Base-by-base conservation (phyloP, 1,284 basidiomycete genomes). In the Malassezia arunalokei region DNA sequence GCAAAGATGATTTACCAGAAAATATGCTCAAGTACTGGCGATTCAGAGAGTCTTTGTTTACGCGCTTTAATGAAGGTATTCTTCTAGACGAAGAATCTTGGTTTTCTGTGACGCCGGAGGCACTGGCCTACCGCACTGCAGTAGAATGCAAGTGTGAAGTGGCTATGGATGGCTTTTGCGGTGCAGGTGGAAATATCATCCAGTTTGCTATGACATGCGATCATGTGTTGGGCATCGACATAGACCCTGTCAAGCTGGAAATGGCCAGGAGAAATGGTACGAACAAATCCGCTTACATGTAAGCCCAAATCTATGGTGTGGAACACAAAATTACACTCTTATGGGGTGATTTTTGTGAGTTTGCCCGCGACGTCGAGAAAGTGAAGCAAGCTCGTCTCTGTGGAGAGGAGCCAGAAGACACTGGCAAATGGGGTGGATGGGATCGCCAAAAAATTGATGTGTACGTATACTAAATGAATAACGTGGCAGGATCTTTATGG, bases 161-260 rank as follows among this genome's bases (percentile, higher is more conserved):
- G 3, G 78, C 91, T 45, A 77, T 92, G 27, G 94, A 99, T 68
- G 88, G 89, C 0, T 98, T 96, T 70, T 95, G 90, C 68, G 94
- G 94, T 0, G 91, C 96, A 0, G 94, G 94, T 8, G 94, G 94
- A 3, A 99, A 99, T 66, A 82, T 90, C 0, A 98, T 98, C 52
- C 88, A 90, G 8, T 95, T 98, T 75, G 94, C 94, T 1, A 82
- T 85, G 70, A 94, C 90, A 1, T 96, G 91, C 75, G 84, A 91
- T 72, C 77, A 83, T 27, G 87, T 96, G 30, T 90, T 98, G 43
- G 91, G 91, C 0, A 77, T 99, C 46, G 94, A 99, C 69, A 84
- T 81, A 30, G 89, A 89, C 11, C 81, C 84, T 0, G 79, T 81
- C 1, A 83, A 91, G 38, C 78, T 98, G 7, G 82, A 83, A 3